Evolutionary conservation across 495 filamentous ascomycete genomes (phyloP), one percentile per base, ranked within the genome.

Genomic region (Lasiosphaeris hirsuta): DNA sequence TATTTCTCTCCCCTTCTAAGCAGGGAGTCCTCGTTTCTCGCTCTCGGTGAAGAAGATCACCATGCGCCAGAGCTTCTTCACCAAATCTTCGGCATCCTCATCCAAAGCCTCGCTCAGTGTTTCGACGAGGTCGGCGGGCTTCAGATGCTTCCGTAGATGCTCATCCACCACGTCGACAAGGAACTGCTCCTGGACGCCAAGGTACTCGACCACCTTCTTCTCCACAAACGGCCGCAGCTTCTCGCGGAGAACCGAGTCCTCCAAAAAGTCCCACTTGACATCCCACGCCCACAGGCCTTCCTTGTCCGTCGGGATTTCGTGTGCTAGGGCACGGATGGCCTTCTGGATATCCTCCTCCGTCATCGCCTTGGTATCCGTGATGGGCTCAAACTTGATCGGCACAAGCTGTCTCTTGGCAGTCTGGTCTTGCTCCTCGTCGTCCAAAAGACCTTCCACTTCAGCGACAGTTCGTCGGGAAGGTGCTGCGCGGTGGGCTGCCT

Each of bases 1-100:
- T 30, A 30, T 30, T 30, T 30, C 23, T 30, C 14, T 15, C 18
- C 17, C 42, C 49, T 30, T 2, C 51, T 77, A 90, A 17, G 84
- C 84, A 23, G 89, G 90, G 38, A 95, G 74, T 0, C 94, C 93
- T 55, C 90, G 81, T 77, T 94, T 96, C 83, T 96, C 94, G 65
- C 86, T 88, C 74, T 98, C 94, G 23, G 90, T 93, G 65, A 92
- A 97, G 86, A 97, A 97, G 69, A 97, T 96, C 48, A 96, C 83
- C 92, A 97, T 95, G 44, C 94, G 84, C 94, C 94, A 98, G 30
- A 98, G 80, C 74, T 97, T 97, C 82, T 89, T 93, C 15, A 97
- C 94, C 61, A 98, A 75, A 9, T 86, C 88, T 70, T 96, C 92
- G 4, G 92, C 92, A 63, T 97, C 95, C 67, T 98, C 94, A 68